Percentiles rank a stretch among this genome's conserved stretches.
Evolutionary conservation across 208 protist genomes (phyloP).

Genomic region (Phytomonas francai): DNA sequence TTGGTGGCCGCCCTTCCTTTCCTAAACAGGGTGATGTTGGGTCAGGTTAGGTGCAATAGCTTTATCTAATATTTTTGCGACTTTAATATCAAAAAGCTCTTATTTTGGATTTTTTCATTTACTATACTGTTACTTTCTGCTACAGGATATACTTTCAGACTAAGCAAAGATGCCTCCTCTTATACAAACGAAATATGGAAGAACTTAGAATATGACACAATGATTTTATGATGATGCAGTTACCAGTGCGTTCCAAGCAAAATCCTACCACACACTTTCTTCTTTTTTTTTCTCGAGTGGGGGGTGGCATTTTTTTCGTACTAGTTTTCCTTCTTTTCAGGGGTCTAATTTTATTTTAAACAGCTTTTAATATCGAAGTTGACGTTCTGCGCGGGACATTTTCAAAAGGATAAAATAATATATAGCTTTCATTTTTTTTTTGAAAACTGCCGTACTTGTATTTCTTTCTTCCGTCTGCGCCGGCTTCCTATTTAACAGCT

Average conservation of each 20-base stretch:
- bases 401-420: background rate
- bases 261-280: background rate
- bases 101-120: background rate
- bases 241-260: background rate
- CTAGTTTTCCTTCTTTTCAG: constrained; percentile 4
- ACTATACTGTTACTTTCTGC: background rate
- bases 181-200: background rate
- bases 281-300: no score
- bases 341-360: background rate
- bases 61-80: background rate
- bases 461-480: background rate
- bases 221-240: background rate
- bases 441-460: background rate
- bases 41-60: background rate
- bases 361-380: background rate
- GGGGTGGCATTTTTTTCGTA: background rate
- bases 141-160: background rate
- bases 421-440: background rate
- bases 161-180: background rate
- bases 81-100: background rate
- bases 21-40: background rate
- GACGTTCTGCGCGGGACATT: background rate
- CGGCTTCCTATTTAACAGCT: background rate
- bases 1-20: background rate
- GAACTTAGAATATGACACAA: background rate